Conservation (phyloP, 352 stramenopile genomes). For the Ophiocytium majus region DNA sequence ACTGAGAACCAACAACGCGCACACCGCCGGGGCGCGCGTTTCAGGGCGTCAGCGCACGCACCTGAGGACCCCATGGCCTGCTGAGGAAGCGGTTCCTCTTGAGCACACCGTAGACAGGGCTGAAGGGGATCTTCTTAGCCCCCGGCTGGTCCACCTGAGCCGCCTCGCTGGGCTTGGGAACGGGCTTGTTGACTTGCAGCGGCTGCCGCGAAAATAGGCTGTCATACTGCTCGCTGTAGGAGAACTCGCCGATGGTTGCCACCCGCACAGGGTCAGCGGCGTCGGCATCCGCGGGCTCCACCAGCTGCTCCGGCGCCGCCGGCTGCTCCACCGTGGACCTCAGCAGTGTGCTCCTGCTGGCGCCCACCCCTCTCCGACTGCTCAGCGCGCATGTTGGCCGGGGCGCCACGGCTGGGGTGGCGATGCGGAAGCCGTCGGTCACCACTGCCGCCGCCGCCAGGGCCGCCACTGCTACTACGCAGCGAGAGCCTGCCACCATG, state of each 20-base stretch:
- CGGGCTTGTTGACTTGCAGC: background rate
- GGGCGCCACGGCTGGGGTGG: background rate
- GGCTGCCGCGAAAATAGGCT: background rate
- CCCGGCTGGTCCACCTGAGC: background rate
- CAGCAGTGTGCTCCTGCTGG: background rate
- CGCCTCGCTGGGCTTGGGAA: background rate
- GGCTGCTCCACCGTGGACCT: constrained; percentile 8
- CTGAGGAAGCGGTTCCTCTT: constrained; percentile 7
- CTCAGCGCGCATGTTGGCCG: background rate
- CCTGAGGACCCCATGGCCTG: background rate
- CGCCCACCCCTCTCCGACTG: background rate
- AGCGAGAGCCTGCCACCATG: no score
- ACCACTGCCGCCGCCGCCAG: no score
- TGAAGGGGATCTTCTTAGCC: constrained; percentile 6
- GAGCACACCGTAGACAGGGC: background rate
- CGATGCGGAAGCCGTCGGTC: no score
- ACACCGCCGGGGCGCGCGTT: no score
- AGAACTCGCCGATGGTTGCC: background rate
- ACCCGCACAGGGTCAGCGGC: background rate
- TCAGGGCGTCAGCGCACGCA: background rate
- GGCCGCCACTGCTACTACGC: no score
- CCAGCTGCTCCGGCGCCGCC: background rate
- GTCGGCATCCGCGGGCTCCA: background rate
- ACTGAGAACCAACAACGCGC: no score
- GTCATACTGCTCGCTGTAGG: constrained; percentile 13